phyloP scores from a whole-genome alignment of 1,139 yeast species.

The Protomyces gravidus region DNA sequence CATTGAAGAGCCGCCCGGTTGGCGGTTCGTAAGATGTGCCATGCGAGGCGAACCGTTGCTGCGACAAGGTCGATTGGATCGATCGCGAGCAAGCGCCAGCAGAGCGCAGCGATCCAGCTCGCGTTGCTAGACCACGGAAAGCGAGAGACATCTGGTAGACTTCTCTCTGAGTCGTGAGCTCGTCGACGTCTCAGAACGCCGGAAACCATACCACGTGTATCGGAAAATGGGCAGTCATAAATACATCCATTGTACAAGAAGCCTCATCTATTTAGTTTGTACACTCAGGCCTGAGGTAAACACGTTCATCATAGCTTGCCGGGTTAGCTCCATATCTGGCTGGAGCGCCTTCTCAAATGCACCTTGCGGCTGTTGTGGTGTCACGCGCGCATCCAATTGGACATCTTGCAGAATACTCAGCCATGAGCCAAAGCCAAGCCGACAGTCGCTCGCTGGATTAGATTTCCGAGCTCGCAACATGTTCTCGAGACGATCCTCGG shows the following conservation, averaged over 20 bases:
- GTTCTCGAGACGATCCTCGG: not conserved
- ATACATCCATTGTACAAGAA: too few species aligned
- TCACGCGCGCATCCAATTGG: conserved; percentile 18
- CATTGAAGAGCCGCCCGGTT: conserved; percentile 26
- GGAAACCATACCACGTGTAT: too few species aligned
- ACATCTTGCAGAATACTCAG: conserved; percentile 18
- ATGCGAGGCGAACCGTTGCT: conserved; percentile 19
- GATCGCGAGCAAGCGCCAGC: not conserved
- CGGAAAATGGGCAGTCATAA: too few species aligned
- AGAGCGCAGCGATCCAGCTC: not conserved
- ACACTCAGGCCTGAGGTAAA: conserved; percentile 5
- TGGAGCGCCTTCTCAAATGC: conserved; percentile 6
- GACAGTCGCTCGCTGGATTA: not conserved
- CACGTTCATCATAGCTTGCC: conserved; percentile 4
- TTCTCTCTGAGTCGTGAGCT: too few species aligned
- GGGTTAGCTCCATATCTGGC: conserved; percentile 17
- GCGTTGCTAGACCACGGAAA: not conserved
- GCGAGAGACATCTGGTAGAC: too few species aligned
- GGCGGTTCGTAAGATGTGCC: conserved; percentile 25
- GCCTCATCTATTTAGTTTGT: too few species aligned
- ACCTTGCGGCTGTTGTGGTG: conserved; percentile 20
- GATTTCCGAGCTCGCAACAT: not conserved
- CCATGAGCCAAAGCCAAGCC: conserved; percentile 22
- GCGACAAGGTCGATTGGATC: not conserved
- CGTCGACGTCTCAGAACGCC: too few species aligned